These are phyloP conservation scores for Abortiporus biennis DNA, from an alignment of 1,284 basidiomycete genomes.

Conservation along the genomic window DNA sequence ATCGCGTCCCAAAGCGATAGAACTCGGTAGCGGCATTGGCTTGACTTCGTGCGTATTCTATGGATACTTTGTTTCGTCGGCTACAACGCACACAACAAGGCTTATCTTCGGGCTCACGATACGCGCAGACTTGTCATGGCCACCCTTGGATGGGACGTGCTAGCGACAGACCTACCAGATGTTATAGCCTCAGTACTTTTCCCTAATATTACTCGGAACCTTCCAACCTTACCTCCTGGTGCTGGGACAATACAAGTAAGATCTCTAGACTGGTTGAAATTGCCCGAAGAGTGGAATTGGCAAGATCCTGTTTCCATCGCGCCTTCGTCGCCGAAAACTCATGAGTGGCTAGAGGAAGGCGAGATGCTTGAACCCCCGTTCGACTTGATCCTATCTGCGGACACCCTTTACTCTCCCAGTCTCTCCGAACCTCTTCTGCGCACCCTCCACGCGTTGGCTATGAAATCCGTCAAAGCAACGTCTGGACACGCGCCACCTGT, in stretches of 20 bases:
- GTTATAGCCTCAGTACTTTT: conserved; percentile 65
- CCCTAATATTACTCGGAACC: conserved; percentile 57
- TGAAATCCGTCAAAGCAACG: conserved; percentile 22
- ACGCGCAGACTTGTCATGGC: conserved; percentile 56
- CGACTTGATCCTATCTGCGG: conserved; percentile 80
- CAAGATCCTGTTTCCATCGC: conserved; percentile 34
- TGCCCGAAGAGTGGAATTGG: conserved; percentile 52
- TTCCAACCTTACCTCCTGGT: conserved; percentile 31
- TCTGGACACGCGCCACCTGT: conserved; percentile 34
- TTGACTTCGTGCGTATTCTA: no score
- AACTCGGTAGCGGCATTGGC: conserved; percentile 82
- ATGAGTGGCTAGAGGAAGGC: neutral
- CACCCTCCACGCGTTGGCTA: conserved; percentile 52
- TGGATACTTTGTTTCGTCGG: no score
- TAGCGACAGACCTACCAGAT: conserved; percentile 73
- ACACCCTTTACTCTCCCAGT: conserved; percentile 71
- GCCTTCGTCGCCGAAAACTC: conserved; percentile 19
- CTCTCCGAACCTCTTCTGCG: conserved; percentile 69
- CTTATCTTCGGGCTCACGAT: neutral
- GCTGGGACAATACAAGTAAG: conserved; percentile 41
- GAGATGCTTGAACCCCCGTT: conserved; percentile 43
- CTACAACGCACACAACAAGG: no score
- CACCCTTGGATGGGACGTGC: conserved; percentile 68
- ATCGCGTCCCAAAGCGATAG: conserved; percentile 47
- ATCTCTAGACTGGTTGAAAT: conserved; percentile 60